phyloP scores from a whole-genome alignment of 495 filamentous ascomycete species.

The Diplogelasinospora grovesii region DNA sequence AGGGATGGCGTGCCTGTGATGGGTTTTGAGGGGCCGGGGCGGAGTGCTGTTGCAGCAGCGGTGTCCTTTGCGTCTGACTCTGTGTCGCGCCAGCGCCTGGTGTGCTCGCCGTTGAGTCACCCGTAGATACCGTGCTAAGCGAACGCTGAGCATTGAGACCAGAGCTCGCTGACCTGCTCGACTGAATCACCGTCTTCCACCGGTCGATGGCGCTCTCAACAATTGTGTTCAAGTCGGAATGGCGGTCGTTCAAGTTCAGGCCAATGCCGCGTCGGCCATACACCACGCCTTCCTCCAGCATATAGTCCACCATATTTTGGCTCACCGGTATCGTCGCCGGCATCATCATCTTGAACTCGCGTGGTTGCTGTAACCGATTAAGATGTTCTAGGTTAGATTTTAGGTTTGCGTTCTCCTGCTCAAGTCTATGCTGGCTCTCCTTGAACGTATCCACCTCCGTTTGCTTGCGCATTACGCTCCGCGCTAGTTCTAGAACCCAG shows the following conservation, averaged over 20 bases:
- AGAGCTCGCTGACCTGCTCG: constrained; percentile 21
- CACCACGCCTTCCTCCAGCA: constrained; percentile 24
- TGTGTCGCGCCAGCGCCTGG: constrained; percentile 1
- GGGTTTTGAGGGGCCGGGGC: background rate
- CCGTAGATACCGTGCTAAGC: constrained; percentile 18
- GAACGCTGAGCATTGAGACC: constrained; percentile 32
- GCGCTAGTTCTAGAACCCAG: constrained; percentile 74
- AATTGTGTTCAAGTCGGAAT: constrained; percentile 38
- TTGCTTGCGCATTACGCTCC: constrained; percentile 61
- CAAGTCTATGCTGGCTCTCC: constrained; percentile 52
- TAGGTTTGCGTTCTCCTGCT: constrained; percentile 67
- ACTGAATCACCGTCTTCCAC: constrained; percentile 46
- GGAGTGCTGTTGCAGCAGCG: background rate
- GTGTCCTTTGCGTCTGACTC: constrained; percentile 8
- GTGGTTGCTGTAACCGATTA: constrained; percentile 59
- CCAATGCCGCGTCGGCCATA: constrained; percentile 26
- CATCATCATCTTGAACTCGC: constrained; percentile 61
- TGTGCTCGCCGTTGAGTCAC: constrained; percentile 3
- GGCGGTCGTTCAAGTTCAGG: constrained; percentile 33
- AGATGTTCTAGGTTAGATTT: constrained; percentile 63
- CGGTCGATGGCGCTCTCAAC: constrained; percentile 42
- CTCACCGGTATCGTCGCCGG: constrained; percentile 56
- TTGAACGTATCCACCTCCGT: constrained; percentile 59
- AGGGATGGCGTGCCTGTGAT: background rate
- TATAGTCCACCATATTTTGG: constrained; percentile 29